Percentiles rank a stretch among this genome's conserved stretches.
Evolutionary conservation across 331 rosid genomes (phyloP).

Genomic region (Phaseolus coccineus): DNA sequence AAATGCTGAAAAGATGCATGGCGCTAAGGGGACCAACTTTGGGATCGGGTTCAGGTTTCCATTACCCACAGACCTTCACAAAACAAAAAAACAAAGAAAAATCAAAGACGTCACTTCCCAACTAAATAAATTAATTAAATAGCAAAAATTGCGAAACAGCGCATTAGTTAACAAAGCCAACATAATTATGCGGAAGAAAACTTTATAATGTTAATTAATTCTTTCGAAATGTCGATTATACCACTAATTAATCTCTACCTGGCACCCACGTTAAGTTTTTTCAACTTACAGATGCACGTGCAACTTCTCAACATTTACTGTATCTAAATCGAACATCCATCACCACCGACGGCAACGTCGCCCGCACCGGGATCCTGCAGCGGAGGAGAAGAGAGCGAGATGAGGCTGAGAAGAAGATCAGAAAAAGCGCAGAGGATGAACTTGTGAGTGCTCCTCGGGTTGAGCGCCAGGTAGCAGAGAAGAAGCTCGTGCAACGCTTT

Average conservation of each 20-base stretch:
- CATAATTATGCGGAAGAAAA: neutral
- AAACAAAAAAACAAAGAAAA: neutral
- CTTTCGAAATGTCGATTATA: neutral
- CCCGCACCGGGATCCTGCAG: neutral
- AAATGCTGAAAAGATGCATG: neutral
- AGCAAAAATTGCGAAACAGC: neutral
- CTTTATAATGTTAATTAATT: neutral
- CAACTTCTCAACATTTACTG: neutral
- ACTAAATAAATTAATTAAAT: neutral
- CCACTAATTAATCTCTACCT: slow-evolving; percentile 31
- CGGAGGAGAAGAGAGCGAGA: slow-evolving; percentile 37
- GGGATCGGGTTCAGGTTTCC: slow-evolving; percentile 8
- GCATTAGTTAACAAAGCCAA: neutral
- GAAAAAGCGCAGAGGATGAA: slow-evolving; percentile 80
- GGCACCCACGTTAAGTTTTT: slow-evolving; percentile 40
- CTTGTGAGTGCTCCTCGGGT: slow-evolving; percentile 76
- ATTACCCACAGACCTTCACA: neutral
- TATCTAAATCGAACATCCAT: slow-evolving; percentile 4
- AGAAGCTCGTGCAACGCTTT: slow-evolving; percentile 84
- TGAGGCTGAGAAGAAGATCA: slow-evolving; percentile 66
- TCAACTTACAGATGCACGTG: slow-evolving; percentile 38
- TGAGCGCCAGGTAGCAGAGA: slow-evolving; percentile 83
- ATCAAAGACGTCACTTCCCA: slow-evolving; percentile 8
- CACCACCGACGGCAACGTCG: neutral
- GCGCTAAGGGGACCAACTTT: slow-evolving; percentile 33